Conservation (phyloP, 306 rosid genomes). For the Phaseolus lunatus region DNA sequence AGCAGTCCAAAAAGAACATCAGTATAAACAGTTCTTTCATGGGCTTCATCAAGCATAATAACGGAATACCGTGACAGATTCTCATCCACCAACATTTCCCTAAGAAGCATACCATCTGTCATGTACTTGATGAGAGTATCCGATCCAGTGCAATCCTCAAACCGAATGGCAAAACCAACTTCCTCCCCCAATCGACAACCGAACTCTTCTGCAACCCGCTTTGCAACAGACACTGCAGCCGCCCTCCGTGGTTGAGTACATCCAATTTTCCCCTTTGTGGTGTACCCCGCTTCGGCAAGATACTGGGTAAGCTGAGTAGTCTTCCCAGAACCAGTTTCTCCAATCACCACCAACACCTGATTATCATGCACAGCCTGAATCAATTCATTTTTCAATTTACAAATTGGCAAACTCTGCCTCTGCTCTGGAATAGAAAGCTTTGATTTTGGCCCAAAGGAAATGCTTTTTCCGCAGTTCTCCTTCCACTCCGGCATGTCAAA, state of each 20-base stretch:
- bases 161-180: conserved; percentile 90
- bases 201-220: conserved; percentile 91
- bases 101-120: conserved; percentile 90
- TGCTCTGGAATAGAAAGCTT: conserved; percentile 87
- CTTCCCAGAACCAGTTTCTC: conserved; percentile 95
- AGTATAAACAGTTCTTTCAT: conserved; percentile 80
- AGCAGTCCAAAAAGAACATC: conserved; percentile 90
- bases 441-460: conserved; percentile 84
- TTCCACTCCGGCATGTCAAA: conserved; percentile 94
- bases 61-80: conserved; percentile 81
- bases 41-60: conserved; percentile 94
- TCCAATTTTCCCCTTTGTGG: conserved; percentile 82
- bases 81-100: conserved; percentile 79
- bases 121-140: conserved; percentile 87
- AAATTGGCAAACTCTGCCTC: conserved; percentile 82
- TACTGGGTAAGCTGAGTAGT: conserved; percentile 93
- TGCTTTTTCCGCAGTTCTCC: conserved; percentile 83
- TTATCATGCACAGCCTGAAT: conserved; percentile 83
- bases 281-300: conserved; percentile 89
- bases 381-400: conserved; percentile 79
- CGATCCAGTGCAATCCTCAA: conserved; percentile 86
- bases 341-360: conserved; percentile 82
- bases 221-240: conserved; percentile 91
- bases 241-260: conserved; percentile 95
- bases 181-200: conserved; percentile 91